Percentiles rank a stretch among this genome's conserved stretches.
Evolutionary conservation across 495 filamentous ascomycete species (phyloP).

Genomic region (Daldinia vernicosa): DNA sequence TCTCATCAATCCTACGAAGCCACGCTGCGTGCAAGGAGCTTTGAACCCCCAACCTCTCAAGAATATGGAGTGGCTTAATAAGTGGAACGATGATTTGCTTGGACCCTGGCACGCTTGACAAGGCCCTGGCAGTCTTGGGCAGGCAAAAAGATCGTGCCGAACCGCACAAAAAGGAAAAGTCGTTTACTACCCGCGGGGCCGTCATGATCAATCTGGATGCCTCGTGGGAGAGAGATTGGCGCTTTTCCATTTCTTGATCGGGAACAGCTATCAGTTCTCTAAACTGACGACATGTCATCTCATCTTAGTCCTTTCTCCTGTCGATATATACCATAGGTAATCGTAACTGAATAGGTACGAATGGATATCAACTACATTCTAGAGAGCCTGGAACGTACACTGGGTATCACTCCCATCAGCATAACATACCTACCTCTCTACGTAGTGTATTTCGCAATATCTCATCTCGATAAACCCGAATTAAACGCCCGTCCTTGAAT

Average conservation of each 20-base stretch:
- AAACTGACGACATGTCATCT: constrained; percentile 40
- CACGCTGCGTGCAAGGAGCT: constrained; percentile 26
- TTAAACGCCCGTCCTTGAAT: constrained; percentile 38
- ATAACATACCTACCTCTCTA: neutral
- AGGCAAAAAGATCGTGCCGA: constrained; percentile 34
- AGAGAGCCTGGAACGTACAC: constrained; percentile 1
- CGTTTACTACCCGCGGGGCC: constrained; percentile 26
- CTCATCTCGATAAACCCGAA: constrained; percentile 30
- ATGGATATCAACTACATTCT: neutral
- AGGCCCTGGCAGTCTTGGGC: constrained; percentile 7
- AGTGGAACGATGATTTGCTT: constrained; percentile 42
- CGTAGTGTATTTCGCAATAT: constrained; percentile 18
- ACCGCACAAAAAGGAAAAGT: constrained; percentile 25
- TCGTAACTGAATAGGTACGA: neutral
- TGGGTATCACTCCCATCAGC: neutral
- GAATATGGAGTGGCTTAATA: constrained; percentile 29
- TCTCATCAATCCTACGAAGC: constrained; percentile 35
- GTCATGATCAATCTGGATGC: constrained; percentile 32
- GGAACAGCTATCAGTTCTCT: constrained; percentile 28
- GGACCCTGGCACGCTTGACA: constrained; percentile 7
- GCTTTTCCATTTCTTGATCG: constrained; percentile 40
- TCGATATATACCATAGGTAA: constrained; percentile 4
- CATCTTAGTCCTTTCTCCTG: constrained; percentile 21
- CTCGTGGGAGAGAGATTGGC: constrained; percentile 35
- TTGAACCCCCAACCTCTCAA: constrained; percentile 36